Evolutionary conservation across 2,329 filamentous ascomycete species (phyloP), one percentile per base, ranked within the genome.

Genomic region (Dendryphion nanum): DNA sequence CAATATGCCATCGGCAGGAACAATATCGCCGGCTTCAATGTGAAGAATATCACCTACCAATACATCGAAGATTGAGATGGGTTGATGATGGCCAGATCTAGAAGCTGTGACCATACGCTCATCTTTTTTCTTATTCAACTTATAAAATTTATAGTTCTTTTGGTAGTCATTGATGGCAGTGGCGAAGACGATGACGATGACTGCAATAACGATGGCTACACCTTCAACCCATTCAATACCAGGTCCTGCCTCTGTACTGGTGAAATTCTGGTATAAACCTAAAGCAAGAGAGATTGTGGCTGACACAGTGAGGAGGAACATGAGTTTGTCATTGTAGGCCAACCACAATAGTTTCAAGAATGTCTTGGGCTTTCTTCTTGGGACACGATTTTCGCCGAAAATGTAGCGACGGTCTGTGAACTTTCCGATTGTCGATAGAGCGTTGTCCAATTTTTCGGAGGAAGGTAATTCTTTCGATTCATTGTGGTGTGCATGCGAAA

Each of bases 41-140:
- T 84, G 81, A 42, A 87, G 71, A 2, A 87, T 72, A 56, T 88
- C 84, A 30, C 84, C 84, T 5, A 82, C 83, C 35, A 84, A 72
- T 34, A 87, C 69, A 44, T 86, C 81, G 47, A 79, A 53, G 13
- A 59, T 47, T 29, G 48, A 57, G n/a, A 87, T 74, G 67, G 81
- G 75, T 21, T 75, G 64, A 0, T 78, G 77, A 54, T 79, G 83
- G 17, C 83, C 83, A 1, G 81, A 85, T 12, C 84, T 79, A 35
- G 85, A 74, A 7, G 58, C 57, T 32, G 61, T 63, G 40, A 63
- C 55, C n/a, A 58, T 51, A 8, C 60, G 45, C 38, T 61, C 58
- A 35, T 65, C 61, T 34, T 65, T 65, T 40, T 63, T 64, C 3
- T 52, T 53, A 18, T 63, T 65, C 15, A 66, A 50, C 34, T 45